A percentile compares a stretch with the other conserved stretches of the same genome.
Conservation (phyloP, 2,329 filamentous ascomycete species). For the Alternaria sp. region DNA sequence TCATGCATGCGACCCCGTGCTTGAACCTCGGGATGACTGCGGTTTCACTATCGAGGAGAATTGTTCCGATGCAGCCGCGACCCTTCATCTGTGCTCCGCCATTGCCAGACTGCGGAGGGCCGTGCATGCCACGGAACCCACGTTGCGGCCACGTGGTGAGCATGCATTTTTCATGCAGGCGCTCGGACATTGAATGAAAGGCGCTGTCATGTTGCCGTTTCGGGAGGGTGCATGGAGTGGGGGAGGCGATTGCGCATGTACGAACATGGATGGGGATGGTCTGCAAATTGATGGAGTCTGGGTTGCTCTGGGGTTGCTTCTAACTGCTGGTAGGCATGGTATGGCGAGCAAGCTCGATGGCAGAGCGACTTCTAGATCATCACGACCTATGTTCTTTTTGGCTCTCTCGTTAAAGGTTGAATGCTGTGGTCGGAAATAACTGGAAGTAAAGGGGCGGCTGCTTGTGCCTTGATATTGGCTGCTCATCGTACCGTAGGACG, state of each 20-base stretch:
- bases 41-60: constrained; percentile 8
- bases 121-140: constrained; percentile 11
- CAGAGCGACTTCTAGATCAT: neutral
- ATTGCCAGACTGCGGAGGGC: constrained; percentile 3
- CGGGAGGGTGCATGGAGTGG: neutral
- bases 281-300: neutral
- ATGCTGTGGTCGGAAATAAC: neutral
- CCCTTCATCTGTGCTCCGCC: neutral
- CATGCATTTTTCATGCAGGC: constrained; percentile 18
- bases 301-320: neutral
- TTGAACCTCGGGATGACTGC: neutral
- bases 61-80: constrained; percentile 3
- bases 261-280: neutral
- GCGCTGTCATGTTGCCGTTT: constrained; percentile 5
- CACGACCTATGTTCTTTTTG: neutral
- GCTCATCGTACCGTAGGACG: neutral
- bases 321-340: neutral
- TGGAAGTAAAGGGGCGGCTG: neutral
- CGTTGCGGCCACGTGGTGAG: constrained; percentile 16
- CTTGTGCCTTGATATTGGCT: neutral
- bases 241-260: constrained; percentile 1
- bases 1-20: neutral
- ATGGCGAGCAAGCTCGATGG: neutral
- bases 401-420: neutral
- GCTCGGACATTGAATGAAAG: constrained; percentile 9